Percentiles rank a stretch among this genome's conserved stretches.
Evolutionary conservation across 768 basidiomycete species (phyloP).

Genomic region (Mycena albidolilacea): DNA sequence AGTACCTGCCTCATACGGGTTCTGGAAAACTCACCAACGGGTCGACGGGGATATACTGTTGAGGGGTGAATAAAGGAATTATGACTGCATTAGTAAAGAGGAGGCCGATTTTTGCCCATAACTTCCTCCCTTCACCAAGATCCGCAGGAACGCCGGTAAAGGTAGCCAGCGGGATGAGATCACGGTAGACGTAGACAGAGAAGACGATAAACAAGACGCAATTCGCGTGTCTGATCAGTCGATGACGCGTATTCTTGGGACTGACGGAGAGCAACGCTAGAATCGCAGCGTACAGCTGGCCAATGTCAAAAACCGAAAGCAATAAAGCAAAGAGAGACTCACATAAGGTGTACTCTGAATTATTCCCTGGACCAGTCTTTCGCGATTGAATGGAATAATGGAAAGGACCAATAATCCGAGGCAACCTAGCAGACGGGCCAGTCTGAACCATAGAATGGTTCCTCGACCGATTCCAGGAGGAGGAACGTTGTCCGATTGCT

Average conservation of each 20-base stretch:
- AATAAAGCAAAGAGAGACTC: not conserved
- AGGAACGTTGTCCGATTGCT: not conserved
- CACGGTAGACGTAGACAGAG: slow-evolving; percentile 67
- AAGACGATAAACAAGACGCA: slow-evolving; percentile 62
- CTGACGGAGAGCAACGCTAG: slow-evolving; percentile 57
- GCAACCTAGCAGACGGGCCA: slow-evolving; percentile 61
- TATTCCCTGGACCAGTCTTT: not conserved
- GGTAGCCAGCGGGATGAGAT: slow-evolving; percentile 71
- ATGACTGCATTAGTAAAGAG: slow-evolving; percentile 61
- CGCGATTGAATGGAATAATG: slow-evolving; percentile 49
- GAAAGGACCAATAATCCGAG: slow-evolving; percentile 65
- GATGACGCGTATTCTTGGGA: slow-evolving; percentile 52
- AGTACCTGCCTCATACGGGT: not conserved
- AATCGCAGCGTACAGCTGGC: slow-evolving; percentile 57
- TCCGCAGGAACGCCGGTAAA: slow-evolving; percentile 65
- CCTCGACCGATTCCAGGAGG: slow-evolving; percentile 31
- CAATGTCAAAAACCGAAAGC: slow-evolving; percentile 26
- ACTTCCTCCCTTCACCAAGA: slow-evolving; percentile 55
- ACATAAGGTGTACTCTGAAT: slow-evolving; percentile 35
- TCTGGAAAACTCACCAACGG: slow-evolving; percentile 51
- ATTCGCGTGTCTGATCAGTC: slow-evolving; percentile 61
- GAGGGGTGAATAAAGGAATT: slow-evolving; percentile 69
- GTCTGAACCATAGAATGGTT: slow-evolving; percentile 60
- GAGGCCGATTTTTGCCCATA: slow-evolving; percentile 68
- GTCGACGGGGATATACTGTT: slow-evolving; percentile 71